phyloP scores from a whole-genome alignment of 768 basidiomycete genomes.

The Tulasnella calospora region DNA sequence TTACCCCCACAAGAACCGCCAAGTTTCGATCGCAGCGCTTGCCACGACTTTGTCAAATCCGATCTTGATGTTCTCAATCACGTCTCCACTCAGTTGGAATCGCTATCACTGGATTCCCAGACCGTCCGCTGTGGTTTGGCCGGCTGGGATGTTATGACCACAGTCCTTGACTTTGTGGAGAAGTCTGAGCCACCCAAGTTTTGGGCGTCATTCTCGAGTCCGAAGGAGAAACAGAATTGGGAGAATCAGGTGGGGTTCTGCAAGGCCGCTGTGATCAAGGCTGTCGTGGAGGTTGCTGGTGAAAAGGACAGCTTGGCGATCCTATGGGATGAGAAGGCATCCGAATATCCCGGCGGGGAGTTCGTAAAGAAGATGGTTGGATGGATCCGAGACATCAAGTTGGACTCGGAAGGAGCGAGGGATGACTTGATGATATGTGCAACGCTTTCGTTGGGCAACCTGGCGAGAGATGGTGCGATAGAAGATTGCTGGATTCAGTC shows the following conservation, averaged over 20 bases:
- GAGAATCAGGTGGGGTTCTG: slow-evolving; percentile 73
- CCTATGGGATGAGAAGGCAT: slow-evolving; percentile 65
- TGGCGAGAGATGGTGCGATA: slow-evolving; percentile 63
- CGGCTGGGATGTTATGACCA: slow-evolving; percentile 55
- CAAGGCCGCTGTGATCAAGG: slow-evolving; percentile 80
- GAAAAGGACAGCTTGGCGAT: slow-evolving; percentile 73
- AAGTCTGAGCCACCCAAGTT: slow-evolving; percentile 59
- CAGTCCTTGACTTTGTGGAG: slow-evolving; percentile 69
- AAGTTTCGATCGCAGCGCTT: slow-evolving; percentile 27
- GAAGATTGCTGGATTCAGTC: slow-evolving; percentile 6
- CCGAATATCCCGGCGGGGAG: slow-evolving; percentile 56
- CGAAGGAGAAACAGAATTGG: slow-evolving; percentile 49
- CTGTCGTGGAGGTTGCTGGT: slow-evolving; percentile 78
- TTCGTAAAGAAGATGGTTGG: slow-evolving; percentile 68
- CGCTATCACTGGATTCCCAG: slow-evolving; percentile 70
- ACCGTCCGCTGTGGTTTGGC: slow-evolving; percentile 69
- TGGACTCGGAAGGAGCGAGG: slow-evolving; percentile 39
- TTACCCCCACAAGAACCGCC: slow-evolving; percentile 44
- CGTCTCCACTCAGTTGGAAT: slow-evolving; percentile 68
- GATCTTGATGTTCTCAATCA: slow-evolving; percentile 74
- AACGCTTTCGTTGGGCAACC: slow-evolving; percentile 73
- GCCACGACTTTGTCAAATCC: slow-evolving; percentile 32
- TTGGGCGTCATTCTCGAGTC: slow-evolving; percentile 46
- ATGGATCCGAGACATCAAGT: slow-evolving; percentile 60
- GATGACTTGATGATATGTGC: slow-evolving; percentile 83